Base-by-base conservation (phyloP, 2,329 filamentous ascomycete genomes). In the Aspergillus flavus region DNA sequence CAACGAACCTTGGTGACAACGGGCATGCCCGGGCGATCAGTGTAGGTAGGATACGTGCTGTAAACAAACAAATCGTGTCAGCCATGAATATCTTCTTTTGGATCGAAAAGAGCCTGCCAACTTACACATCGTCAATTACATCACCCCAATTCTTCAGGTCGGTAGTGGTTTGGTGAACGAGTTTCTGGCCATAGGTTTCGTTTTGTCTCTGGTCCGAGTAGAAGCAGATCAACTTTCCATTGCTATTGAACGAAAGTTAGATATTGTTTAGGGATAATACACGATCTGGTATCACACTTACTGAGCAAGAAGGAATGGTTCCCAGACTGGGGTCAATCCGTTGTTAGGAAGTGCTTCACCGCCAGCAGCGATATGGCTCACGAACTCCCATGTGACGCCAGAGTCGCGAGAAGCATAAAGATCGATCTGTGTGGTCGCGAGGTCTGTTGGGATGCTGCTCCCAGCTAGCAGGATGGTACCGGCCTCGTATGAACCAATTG, bases 121-220 rank as follows among this genome's bases (percentile, higher is more conserved):
- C 70, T 34, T 74, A 74, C 23, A 84, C 79, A 45, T 89, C 88
- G 70, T 92, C 88, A 64, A 89, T 82, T 57, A 89, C 83, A 3
- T 85, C 79, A 0, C 83, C 82, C 89, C 89, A 92, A 19, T 74
- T 85, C 62, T 80, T 76, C 23, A 91, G 80, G 70, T 92, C 87
- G 1, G 76, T 81, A 2, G 86, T 83, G 19, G 81, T 81, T 75
- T 91, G 88, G 74, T 92, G 89, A 3, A 86, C 83, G 45, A 92
- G 81, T 72, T 91, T 90, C 76, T 92, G 89, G 21, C 89, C 89
- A 71, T 91, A 81, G 2, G 72, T 75, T 1, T 79, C 79, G 66
- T 87, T 83, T 65, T 88, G 88, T 41, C 89, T 84, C 73, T 92
- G 90, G 74, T 92, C 90, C 1, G 89, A 88, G 79, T 91, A 92